Conservation (phyloP, 75 land plant genomes). For the Selaginella tamariscina region DNA sequence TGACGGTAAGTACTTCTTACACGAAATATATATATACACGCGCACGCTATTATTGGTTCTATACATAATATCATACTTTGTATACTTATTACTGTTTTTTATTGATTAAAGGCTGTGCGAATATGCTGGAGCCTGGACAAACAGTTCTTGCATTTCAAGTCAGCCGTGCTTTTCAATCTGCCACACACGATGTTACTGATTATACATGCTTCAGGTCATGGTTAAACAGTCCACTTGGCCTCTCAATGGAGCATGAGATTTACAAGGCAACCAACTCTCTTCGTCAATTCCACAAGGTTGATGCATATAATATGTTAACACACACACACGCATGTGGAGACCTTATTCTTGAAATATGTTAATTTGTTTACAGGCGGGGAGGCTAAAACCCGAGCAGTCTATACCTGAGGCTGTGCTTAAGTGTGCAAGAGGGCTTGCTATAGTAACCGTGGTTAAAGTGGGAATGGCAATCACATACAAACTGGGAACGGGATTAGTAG, state of each 20-base stretch:
- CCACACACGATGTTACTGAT: constrained; percentile 83
- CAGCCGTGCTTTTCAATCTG: constrained; percentile 64
- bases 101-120: too few relatives aligned
- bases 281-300: constrained; percentile 59
- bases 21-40: too few relatives aligned
- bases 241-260: constrained; percentile 76
- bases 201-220: constrained; percentile 63
- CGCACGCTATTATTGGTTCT: too few relatives aligned
- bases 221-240: constrained; percentile 68
- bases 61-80: too few relatives aligned
- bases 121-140: constrained; percentile 67
- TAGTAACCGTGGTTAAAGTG: constrained; percentile 64
- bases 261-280: constrained; percentile 60
- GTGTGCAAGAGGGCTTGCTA: constrained; percentile 66
- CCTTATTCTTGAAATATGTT: too few relatives aligned
- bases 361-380: constrained; percentile 21
- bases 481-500: constrained; percentile 68
- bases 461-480: constrained; percentile 61
- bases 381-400: constrained; percentile 42
- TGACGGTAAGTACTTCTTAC: too few relatives aligned
- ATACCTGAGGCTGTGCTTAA: constrained; percentile 59
- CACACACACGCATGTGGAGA: too few relatives aligned
- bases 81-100: too few relatives aligned
- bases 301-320: not conserved
- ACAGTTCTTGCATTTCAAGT: constrained; percentile 36